A percentile compares a stretch with the other conserved stretches of the same genome.
Conservation (phyloP, 768 basidiomycete species). For the Roridomyces roridus region DNA sequence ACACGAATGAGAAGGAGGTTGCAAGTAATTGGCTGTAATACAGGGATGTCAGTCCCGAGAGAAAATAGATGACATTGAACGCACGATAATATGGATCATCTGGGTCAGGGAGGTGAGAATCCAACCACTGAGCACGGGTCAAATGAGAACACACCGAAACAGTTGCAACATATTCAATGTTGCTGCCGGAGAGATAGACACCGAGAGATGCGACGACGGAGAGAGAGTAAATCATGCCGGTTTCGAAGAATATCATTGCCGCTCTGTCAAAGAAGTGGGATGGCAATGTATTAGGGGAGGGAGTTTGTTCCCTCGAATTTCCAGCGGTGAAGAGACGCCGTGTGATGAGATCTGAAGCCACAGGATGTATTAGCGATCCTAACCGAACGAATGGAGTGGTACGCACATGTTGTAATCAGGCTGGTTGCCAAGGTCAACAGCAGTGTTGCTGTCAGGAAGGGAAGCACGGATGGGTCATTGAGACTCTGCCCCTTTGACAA, state of each 20-base stretch:
- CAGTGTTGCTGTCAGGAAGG: constrained; percentile 2
- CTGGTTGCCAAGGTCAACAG: constrained; percentile 9
- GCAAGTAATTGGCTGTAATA: constrained; percentile 19
- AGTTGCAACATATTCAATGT: constrained; percentile 10
- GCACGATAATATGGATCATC: constrained; percentile 9
- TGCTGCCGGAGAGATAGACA: constrained; percentile 2
- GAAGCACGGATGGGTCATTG: constrained; percentile 1
- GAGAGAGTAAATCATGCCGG: constrained; percentile 12
- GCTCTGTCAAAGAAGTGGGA: not conserved
- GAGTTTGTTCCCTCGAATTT: not conserved
- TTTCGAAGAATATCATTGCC: constrained; percentile 11
- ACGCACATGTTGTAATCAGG: constrained; percentile 12
- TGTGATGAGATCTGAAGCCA: constrained; percentile 3
- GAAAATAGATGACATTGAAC: not conserved
- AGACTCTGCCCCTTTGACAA: not conserved
- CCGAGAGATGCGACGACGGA: constrained; percentile 9
- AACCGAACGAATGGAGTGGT: not conserved
- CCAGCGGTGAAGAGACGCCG: not conserved
- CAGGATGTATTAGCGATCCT: not conserved
- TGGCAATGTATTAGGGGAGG: not conserved
- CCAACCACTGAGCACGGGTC: not conserved
- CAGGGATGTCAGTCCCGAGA: too few relatives aligned
- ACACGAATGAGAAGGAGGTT: constrained; percentile 15
- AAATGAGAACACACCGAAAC: constrained; percentile 2
- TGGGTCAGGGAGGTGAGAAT: not conserved